A percentile compares a stretch with the other conserved stretches of the same genome.
Conservation (phyloP, 202 grass and related monocot genomes). For the Digitaria exilis region DNA sequence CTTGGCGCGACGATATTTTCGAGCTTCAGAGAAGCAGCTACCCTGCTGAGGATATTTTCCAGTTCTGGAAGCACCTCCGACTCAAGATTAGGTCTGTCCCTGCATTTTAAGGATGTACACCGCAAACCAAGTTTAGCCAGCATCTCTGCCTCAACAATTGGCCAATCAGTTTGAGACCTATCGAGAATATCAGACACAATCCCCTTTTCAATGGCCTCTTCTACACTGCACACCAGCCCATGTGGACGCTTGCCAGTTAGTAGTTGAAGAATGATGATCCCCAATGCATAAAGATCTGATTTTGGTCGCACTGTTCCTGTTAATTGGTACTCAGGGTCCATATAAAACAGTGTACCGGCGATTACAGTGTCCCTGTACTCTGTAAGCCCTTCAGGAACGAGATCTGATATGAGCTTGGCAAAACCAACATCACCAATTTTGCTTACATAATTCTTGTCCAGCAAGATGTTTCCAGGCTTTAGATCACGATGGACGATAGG, state of each 20-base stretch:
- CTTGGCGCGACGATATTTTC: constrained; percentile 44
- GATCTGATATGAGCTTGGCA: constrained; percentile 74
- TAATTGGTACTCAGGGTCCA: constrained; percentile 93
- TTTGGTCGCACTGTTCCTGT: constrained; percentile 89
- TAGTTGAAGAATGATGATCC: constrained; percentile 76
- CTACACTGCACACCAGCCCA: constrained; percentile 54
- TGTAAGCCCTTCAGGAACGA: constrained; percentile 77
- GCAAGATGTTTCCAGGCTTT: constrained; percentile 92
- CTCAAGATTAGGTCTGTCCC: constrained; percentile 75
- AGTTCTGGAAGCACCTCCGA: constrained; percentile 72
- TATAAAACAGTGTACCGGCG: constrained; percentile 81
- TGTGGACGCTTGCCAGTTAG: constrained; percentile 64
- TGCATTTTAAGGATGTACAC: constrained; percentile 67
- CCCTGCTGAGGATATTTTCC: constrained; percentile 60
- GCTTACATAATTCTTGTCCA: constrained; percentile 79
- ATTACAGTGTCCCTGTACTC: constrained; percentile 84
- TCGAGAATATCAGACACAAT: constrained; percentile 53
- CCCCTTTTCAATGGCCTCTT: constrained; percentile 55
- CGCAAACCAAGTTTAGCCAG: constrained; percentile 70
- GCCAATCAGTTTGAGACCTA: constrained; percentile 66
- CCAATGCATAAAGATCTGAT: constrained; percentile 86
- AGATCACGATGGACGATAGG: constrained; percentile 94
- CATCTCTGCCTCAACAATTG: constrained; percentile 61
- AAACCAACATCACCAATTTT: constrained; percentile 94
- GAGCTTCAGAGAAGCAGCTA: constrained; percentile 42